Percentiles rank a stretch among this genome's conserved stretches.
Evolutionary conservation across 2,329 filamentous ascomycete genomes (phyloP).

Genomic region (Penicillium sp.): DNA sequence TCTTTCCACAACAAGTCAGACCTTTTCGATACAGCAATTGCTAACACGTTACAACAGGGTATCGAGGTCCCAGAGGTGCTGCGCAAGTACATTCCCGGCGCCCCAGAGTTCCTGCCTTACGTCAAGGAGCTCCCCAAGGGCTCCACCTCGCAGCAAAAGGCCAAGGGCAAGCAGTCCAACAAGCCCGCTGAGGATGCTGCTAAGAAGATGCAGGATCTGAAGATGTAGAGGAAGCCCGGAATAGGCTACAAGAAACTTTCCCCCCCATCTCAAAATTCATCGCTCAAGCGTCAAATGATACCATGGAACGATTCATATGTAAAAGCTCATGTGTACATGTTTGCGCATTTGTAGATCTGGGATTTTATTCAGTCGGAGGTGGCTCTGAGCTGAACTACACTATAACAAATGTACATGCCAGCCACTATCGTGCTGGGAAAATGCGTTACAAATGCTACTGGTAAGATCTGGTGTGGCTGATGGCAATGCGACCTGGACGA

Average conservation of each 20-base stretch:
- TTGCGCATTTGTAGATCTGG: neutral
- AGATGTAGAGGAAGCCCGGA: conserved; percentile 31
- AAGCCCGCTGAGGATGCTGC: conserved; percentile 38
- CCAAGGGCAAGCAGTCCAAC: conserved; percentile 43
- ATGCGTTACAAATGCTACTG: too few species aligned
- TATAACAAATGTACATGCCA: too few species aligned
- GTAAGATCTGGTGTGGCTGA: too few species aligned
- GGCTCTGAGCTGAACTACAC: neutral
- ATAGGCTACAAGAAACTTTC: neutral
- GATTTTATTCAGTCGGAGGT: neutral
- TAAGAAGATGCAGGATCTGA: conserved; percentile 45
- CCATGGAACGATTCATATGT: conserved; percentile 1
- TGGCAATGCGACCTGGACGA: too few species aligned
- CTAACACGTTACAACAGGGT: conserved; percentile 53
- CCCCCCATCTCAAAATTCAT: neutral
- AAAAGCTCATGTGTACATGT: neutral
- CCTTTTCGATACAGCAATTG: neutral
- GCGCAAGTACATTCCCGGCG: conserved; percentile 85
- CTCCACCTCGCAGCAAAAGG: conserved; percentile 61
- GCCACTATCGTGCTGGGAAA: too few species aligned
- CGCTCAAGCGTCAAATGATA: conserved; percentile 4
- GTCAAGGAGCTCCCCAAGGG: conserved; percentile 83
- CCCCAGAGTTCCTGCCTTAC: conserved; percentile 86
- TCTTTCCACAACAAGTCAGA: neutral
- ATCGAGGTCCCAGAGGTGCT: conserved; percentile 79